phyloP scores from a whole-genome alignment of 768 basidiomycete genomes.

The Mycena filopes region DNA sequence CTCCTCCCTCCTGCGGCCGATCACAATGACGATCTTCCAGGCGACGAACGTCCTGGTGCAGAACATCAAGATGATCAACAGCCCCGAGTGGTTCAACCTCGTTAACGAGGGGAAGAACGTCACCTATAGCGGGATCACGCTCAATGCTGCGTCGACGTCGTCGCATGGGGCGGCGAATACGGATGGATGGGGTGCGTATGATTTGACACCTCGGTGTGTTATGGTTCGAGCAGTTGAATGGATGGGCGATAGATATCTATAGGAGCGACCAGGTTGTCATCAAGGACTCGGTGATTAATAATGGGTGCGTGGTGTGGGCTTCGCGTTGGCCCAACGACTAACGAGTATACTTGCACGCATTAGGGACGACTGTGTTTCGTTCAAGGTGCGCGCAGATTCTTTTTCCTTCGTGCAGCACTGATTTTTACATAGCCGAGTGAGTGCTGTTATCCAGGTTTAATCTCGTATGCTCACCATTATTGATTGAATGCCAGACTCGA shows the following conservation, averaged over 20 bases:
- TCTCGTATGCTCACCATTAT: neutral
- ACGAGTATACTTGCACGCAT: constrained; percentile 51
- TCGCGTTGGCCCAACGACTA: too few species aligned
- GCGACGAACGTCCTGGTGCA: constrained; percentile 30
- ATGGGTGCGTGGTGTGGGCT: neutral
- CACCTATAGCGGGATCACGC: constrained; percentile 57
- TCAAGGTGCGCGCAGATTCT: constrained; percentile 57
- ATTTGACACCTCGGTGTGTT: too few species aligned
- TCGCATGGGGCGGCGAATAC: constrained; percentile 57
- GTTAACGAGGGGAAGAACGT: constrained; percentile 61
- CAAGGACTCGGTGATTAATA: constrained; percentile 54
- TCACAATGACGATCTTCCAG: constrained; percentile 30
- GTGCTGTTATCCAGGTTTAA: neutral
- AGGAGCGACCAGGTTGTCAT: constrained; percentile 56
- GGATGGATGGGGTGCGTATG: constrained; percentile 63
- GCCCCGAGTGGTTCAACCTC: constrained; percentile 27
- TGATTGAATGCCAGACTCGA: constrained; percentile 53
- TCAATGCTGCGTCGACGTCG: constrained; percentile 58
- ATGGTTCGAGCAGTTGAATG: neutral
- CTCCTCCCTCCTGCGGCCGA: constrained; percentile 29
- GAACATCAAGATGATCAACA: constrained; percentile 30
- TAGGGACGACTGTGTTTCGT: constrained; percentile 69
- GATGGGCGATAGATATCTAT: neutral
- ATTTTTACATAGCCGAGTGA: constrained; percentile 29
- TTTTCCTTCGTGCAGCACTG: neutral